Percentiles rank a stretch among this genome's conserved stretches.
These are phyloP conservation scores for Middelhovenomyces tepae DNA, from an alignment of 805 yeast species.

Conservation along the genomic window DNA sequence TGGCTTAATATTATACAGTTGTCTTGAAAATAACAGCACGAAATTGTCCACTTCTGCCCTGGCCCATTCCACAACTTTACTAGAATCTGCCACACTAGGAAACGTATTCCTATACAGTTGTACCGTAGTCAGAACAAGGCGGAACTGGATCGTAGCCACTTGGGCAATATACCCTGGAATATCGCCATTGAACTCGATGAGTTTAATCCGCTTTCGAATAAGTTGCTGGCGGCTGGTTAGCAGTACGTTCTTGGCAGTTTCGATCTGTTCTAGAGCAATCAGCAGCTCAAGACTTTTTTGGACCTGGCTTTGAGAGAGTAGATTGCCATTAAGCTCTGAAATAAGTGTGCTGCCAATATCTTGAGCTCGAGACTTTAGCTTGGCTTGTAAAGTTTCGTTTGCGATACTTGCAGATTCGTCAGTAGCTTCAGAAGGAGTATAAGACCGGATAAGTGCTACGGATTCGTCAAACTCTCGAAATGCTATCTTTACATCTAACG, in stretches of 20 bases:
- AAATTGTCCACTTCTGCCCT: constrained; percentile 53
- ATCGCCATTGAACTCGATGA: constrained; percentile 49
- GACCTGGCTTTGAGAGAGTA: constrained; percentile 21
- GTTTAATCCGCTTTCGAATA: constrained; percentile 39
- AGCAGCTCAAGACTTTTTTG: constrained; percentile 28
- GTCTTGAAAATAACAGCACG: constrained; percentile 52
- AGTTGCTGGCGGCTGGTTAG: constrained; percentile 40
- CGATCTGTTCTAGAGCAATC: constrained; percentile 35
- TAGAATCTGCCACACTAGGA: constrained; percentile 36
- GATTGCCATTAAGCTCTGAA: constrained; percentile 26
- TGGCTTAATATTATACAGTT: constrained; percentile 53
- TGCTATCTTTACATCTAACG: constrained; percentile 58
- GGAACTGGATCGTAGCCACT: constrained; percentile 54
- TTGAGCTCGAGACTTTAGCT: constrained; percentile 19
- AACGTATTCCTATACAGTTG: constrained; percentile 34
- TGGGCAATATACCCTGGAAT: constrained; percentile 47
- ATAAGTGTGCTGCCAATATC: constrained; percentile 28
- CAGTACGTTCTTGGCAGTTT: constrained; percentile 41
- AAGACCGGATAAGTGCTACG: constrained; percentile 24
- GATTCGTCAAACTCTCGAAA: constrained; percentile 46
- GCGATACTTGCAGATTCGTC: constrained; percentile 21
- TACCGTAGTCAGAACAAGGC: constrained; percentile 50
- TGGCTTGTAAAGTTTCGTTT: constrained; percentile 12
- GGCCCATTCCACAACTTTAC: constrained; percentile 70
- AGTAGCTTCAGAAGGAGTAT: constrained; percentile 11